Base-by-base conservation (phyloP, 805 yeast genomes). In the Candida quercuum region DNA sequence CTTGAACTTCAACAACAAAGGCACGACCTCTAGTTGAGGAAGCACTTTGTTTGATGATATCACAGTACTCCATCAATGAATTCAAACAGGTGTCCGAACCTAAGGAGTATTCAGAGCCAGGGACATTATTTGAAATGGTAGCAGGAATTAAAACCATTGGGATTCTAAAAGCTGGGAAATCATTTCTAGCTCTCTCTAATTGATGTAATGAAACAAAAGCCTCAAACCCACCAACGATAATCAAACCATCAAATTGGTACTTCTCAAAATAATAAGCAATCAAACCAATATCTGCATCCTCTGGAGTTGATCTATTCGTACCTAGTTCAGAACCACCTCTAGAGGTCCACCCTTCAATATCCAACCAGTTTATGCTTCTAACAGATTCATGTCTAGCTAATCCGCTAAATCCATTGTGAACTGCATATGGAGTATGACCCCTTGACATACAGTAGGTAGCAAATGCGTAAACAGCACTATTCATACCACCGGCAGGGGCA, bases 401-500 rank as follows among this genome's bases (percentile, higher is more conserved):
- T 7, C 99, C 99, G 29, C 84, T 70, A 73, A 89, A 93, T 12
- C 98, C 97, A 62, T 93, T 91, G 61, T 85, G 82, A 48, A 93
- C 85, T 24, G 96, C 96, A 53, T 67, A 78, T n/a, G 94, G 85
- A 29, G 69, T 76, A 69, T 93, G 99, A 18, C 99, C 99, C 45
- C 78, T 76, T 5, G 95, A 79, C 62, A 89, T 68, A 64, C 95
- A 81, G 69, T 86, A 91, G 14, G 85, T 67, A 6, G 94, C 88
- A 49, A 89, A 88, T n/a, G 97, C 86, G 47, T 89, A 74, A 10
- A 88, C 78, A 4, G 96, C 96, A 43, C 93, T 78, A 57, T 93
- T 93, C 79, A 93, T 74, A 33, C 96, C 97, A 36, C 95, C 96
- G 11, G 98, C 91, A 18, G 99, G 96, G 1, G 99, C 99, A 50